Percentiles rank a stretch among this genome's conserved stretches.
Evolutionary conservation across 2,329 filamentous ascomycete species (phyloP).

Genomic region (Talaromyces sp.): DNA sequence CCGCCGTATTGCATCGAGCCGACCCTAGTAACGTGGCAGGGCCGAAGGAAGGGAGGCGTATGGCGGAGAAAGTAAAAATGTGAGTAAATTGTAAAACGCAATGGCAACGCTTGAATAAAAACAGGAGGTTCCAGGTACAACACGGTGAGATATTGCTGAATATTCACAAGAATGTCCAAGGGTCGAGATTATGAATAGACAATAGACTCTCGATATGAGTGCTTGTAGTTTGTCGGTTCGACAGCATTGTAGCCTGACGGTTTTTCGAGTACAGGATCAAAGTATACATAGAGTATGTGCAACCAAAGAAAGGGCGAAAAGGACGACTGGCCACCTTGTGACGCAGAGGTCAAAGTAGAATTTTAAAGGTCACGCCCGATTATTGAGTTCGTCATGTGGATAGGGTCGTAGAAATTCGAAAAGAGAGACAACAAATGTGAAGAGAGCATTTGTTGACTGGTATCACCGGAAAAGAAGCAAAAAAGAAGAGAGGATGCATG

Average conservation of each 20-base stretch:
- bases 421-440: not conserved
- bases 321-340: not conserved
- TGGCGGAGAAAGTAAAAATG: not conserved
- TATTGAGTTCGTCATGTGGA: not conserved
- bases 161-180: not conserved
- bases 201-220: not conserved
- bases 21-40: conserved; percentile 38
- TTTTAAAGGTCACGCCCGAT: not conserved
- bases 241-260: not conserved
- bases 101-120: not conserved
- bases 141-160: not conserved
- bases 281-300: conserved; percentile 6
- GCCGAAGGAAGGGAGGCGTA: conserved; percentile 21
- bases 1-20: conserved; percentile 3
- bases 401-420: not conserved
- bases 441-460: not conserved
- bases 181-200: not conserved
- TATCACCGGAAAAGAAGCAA: conserved; percentile 10
- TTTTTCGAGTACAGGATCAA: not conserved
- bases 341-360: not conserved
- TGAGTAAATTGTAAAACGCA: conserved; percentile 7
- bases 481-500: conserved; percentile 1
- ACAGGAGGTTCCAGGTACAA: not conserved
- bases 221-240: not conserved
- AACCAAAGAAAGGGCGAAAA: conserved; percentile 1